Base-by-base conservation (phyloP, 768 basidiomycete genomes). In the Lactarius indigo region DNA sequence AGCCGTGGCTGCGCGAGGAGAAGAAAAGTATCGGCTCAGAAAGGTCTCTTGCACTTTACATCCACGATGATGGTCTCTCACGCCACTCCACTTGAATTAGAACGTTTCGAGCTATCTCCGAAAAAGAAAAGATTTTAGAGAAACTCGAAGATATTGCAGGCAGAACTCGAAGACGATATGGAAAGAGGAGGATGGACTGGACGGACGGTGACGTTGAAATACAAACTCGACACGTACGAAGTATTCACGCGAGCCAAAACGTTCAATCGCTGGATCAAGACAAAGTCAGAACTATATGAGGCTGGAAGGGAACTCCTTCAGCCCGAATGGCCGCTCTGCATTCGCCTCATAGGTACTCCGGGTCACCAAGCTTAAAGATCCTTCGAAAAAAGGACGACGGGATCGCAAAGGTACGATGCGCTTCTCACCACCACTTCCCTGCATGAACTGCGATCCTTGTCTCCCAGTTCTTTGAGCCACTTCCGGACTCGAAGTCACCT, bases 11-110 rank as follows among this genome's bases (percentile, higher is more conserved):
- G 67, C 80, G 96, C 68, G 91, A 93, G 67, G 93, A 94, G 71
- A 80, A 90, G 58, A 98, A 96, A 79, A 94, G 92, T 67, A 92
- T 98, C 41, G 96, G 97, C 1, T 86, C 89, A 35, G 97, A 99
- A 79, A 81, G 91, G 91, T 92, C 23, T 61, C 18, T 35, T 0
- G 17, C 18, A 26, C 37, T 18, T n/a, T 54, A 20, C 42, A 20
- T 41, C 18, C 30, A 44, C 23, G 7, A 7, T 30, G 58, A 44
- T 59, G 65, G 61, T 2, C 20, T 58, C 59, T 63, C 17, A 57
- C 28, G 2, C n/a, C n/a, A n/a, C n/a, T n/a, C n/a, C n/a, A n/a
- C n/a, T n/a, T 20, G 5, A 1, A 63, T 73, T 26, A 95, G 94
- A 63, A 95, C 93, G 3, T 96, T 96, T 74, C 78, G 82, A 31